Evolutionary conservation across 257 asterid genomes (phyloP).

Genomic region (Solanum pimpinellifolium): DNA sequence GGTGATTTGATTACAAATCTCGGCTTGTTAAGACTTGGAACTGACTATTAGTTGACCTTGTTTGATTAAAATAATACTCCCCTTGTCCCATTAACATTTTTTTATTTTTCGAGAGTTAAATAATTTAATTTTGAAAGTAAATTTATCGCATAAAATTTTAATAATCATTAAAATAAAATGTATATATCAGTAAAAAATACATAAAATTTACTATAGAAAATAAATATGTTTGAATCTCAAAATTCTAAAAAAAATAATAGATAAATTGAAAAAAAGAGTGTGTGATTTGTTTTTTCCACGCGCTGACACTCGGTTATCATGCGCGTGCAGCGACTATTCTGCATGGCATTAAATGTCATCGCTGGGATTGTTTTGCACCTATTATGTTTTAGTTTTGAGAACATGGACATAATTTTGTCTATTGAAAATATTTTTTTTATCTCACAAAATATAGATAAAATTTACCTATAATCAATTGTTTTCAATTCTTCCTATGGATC

Average conservation of each 20-base stretch:
- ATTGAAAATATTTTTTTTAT: too few species aligned
- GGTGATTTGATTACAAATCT: constrained; percentile 33
- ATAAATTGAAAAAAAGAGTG: too few species aligned
- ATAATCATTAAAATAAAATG: too few species aligned
- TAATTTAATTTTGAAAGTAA: too few species aligned
- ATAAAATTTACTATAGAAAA: rapidly evolving
- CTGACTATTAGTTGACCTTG: constrained; percentile 52
- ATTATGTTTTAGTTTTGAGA: not conserved
- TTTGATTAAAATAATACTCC: not conserved
- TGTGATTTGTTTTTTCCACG: not conserved
- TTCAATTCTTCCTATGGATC: not conserved
- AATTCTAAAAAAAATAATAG: too few species aligned
- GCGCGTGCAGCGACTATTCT: not conserved
- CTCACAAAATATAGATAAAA: too few species aligned
- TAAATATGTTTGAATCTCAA: too few species aligned
- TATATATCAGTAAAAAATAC: too few species aligned
- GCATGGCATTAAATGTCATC: not conserved
- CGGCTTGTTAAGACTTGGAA: constrained; percentile 27
- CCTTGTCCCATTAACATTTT: not conserved
- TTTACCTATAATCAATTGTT: too few species aligned
- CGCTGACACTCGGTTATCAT: not conserved
- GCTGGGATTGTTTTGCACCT: not conserved
- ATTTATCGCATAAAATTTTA: rapidly evolving
- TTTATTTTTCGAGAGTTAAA: too few species aligned
- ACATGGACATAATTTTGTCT: not conserved